These are phyloP conservation scores for Xanthoceras sorbifolium DNA, from an alignment of 345 rosid genomes.

Conservation along the genomic window DNA sequence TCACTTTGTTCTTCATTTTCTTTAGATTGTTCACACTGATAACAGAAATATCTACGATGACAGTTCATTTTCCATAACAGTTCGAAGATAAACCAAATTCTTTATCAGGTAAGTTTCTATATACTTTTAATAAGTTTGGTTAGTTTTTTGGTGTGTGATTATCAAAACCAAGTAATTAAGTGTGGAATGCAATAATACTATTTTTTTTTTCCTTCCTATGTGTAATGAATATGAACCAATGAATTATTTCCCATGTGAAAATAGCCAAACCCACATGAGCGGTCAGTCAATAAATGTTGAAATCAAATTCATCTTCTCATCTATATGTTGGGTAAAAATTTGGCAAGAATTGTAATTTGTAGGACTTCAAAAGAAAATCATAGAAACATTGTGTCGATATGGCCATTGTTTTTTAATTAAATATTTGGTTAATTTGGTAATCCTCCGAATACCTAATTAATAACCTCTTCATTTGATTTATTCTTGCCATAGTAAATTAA, in stretches of 20 bases:
- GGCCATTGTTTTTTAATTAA: background rate
- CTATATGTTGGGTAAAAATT: background rate
- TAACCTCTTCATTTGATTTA: background rate
- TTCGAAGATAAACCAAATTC: too few relatives aligned
- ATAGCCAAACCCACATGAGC: background rate
- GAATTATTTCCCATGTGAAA: background rate
- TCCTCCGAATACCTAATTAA: background rate
- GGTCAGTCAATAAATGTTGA: background rate
- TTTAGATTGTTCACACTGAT: too few relatives aligned
- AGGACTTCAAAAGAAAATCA: background rate
- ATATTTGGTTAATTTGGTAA: background rate
- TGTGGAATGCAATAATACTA: too few relatives aligned
- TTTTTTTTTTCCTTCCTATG: too few relatives aligned
- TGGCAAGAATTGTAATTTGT: background rate
- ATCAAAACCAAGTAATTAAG: too few relatives aligned
- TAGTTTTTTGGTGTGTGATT: too few relatives aligned
- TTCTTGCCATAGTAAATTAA: background rate
- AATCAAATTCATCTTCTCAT: background rate
- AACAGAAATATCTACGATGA: too few relatives aligned
- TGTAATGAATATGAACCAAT: background rate
- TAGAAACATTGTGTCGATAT: background rate
- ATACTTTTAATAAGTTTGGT: too few relatives aligned
- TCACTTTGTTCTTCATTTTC: too few relatives aligned
- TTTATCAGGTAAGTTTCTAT: too few relatives aligned
- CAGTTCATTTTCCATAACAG: too few relatives aligned